Evolutionary conservation across 1,284 basidiomycete genomes (phyloP), one percentile per base, ranked within the genome.

Genomic region (Phlebopus sp.): DNA sequence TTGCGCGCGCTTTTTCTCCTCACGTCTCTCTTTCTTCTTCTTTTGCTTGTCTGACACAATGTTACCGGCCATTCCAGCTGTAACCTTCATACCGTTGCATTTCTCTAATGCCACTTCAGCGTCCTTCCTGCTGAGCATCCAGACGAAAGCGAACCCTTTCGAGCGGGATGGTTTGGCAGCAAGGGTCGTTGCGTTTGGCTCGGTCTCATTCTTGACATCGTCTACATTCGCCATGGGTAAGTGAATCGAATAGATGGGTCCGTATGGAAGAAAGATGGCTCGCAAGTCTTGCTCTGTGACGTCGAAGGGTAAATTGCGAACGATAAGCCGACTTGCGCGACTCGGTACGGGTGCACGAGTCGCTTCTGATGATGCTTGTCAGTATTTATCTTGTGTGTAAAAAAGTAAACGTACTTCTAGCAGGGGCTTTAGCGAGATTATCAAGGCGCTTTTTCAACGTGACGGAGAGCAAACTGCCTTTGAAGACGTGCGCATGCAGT

Each of bases 111-210:
- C 96, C 42, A 76, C 75, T 63, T 93, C 87, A 3, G 94, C 95
- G 60, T 95, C 91, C 52, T 87, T 86, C 59, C 82, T 84, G 54
- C 84, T 86, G 53, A 94, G 69, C 79, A 92, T 94, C 92, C 94
- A 97, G 11, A 98, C 86, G 60, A 99, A 98, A 0, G 93, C 96
- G 59, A 97, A 99, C 0, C 96, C 95, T 56, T 90, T 86, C 18
- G 79, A 79, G 18, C 82, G 74, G 2, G 50, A 5, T 17, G 15
- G 4, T 32, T 46, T 43, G 7, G n/a, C 14, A 0, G 18, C 13
- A 3, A 5, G 21, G 23, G 41, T 69, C 66, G 38, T 63, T 64
- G 39, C 62, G 9, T 67, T 62, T 5, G 57, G 59, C 5, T 67
- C 66, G 11, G 57, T 64, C 25, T 66, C 43, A 36, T 43, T 40